These are phyloP conservation scores for Apiotrichum siamense DNA, from an alignment of 1,284 basidiomycete species.

Conservation along the genomic window DNA sequence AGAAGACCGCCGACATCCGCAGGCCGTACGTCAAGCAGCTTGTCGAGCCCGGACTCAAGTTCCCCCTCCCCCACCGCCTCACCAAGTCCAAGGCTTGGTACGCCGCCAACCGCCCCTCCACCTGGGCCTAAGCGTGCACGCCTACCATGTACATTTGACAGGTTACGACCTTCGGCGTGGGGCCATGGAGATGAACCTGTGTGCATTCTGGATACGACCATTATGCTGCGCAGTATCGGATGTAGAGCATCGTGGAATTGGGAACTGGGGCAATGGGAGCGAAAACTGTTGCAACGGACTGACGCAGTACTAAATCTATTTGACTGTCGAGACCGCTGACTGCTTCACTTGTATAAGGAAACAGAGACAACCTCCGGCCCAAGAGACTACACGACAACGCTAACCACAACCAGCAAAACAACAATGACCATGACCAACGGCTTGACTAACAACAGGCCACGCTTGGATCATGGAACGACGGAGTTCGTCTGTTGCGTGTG, in stretches of 20 bases:
- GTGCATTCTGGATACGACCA: conserved; percentile 22
- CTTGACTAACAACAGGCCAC: no score
- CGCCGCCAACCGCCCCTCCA: conserved; percentile 49
- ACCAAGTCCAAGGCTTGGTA: conserved; percentile 49
- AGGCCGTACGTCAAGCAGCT: conserved; percentile 97
- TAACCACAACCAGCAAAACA: no score
- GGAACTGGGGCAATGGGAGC: no score
- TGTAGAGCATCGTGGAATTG: conserved; percentile 1
- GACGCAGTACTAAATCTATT: no score
- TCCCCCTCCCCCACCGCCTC: conserved; percentile 91
- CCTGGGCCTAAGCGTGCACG: conserved; percentile 39
- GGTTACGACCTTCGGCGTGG: conserved; percentile 18
- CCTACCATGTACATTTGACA: conserved; percentile 13
- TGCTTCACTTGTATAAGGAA: no score
- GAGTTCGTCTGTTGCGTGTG: no score
- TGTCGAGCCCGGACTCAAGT: conserved; percentile 80
- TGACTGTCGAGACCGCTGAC: no score
- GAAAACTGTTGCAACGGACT: no score
- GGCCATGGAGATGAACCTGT: conserved; percentile 34
- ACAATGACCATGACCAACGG: no score
- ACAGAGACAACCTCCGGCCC: no score
- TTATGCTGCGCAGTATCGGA: conserved; percentile 1
- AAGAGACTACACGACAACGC: no score
- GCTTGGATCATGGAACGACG: no score
- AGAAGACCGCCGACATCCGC: conserved; percentile 78